These are phyloP conservation scores for Elaeis guineensis DNA, from an alignment of 176 grass and related monocot genomes.

Conservation along the genomic window DNA sequence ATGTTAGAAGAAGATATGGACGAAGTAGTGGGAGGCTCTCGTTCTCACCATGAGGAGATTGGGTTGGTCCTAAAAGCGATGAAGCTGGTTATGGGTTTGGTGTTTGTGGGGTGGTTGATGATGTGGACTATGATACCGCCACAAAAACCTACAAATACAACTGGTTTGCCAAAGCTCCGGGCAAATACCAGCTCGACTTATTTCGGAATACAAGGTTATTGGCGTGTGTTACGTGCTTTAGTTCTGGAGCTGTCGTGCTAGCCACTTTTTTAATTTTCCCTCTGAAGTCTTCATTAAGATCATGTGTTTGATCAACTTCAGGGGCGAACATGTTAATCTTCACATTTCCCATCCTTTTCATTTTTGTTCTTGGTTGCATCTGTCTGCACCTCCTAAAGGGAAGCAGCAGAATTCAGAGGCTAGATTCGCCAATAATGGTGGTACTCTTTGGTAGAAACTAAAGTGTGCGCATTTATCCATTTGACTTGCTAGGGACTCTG, in stretches of 20 bases:
- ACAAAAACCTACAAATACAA: conserved; percentile 23
- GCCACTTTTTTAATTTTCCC: not conserved
- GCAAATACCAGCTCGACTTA: conserved; percentile 35
- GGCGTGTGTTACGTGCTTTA: not conserved
- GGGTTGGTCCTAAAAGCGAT: not conserved
- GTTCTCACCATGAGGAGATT: too few species aligned
- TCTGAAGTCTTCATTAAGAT: not conserved
- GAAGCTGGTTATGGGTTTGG: conserved; percentile 10
- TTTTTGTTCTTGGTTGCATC: conserved; percentile 36
- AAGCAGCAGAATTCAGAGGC: not conserved
- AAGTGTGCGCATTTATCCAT: too few species aligned
- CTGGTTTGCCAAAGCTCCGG: conserved; percentile 29
- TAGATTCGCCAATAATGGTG: not conserved
- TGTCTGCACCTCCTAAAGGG: conserved; percentile 31
- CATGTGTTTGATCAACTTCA: conserved; percentile 2
- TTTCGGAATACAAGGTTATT: conserved; percentile 43
- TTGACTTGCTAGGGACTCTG: too few species aligned
- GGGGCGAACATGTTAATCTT: conserved; percentile 26
- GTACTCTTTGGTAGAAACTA: too few species aligned
- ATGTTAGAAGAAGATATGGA: too few species aligned
- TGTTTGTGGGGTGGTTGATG: conserved; percentile 46
- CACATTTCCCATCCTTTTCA: conserved; percentile 40
- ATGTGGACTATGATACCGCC: conserved; percentile 33
- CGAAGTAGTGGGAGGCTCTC: too few species aligned
- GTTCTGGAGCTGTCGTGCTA: too few species aligned